Base-by-base conservation (phyloP, 257 asterid genomes). In the Anisodus acutangulus region DNA sequence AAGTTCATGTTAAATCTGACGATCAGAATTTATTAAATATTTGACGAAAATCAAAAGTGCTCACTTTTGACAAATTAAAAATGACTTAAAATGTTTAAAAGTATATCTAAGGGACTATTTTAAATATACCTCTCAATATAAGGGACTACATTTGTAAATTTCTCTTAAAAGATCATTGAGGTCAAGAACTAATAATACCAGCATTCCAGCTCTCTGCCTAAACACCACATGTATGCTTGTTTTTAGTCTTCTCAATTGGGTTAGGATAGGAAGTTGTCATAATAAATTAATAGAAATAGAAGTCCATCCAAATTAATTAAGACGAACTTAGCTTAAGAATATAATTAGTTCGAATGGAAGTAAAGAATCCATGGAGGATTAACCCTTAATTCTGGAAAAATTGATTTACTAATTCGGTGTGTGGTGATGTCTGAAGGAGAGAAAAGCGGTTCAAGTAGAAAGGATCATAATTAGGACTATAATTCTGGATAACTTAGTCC, bases 401-500 rank as follows among this genome's bases (percentile, higher is more conserved):
- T 3, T 41, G 9, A 49, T 63, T 63, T 26, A 26, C 71, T 26
- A 64, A 26, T 64, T 64, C n/a, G 45, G 45, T 64, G 51, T 3
- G 22, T 37, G 45, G 51, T 68, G 76, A 41, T 41, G 58, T 64
- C 79, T 31, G 35, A 31, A 31, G 1, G 35, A 31, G 35, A 31
- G 35, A 31, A 31, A 31, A 31, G 35, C 35, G 2, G 22, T 7
- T 4, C 4, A 55, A 68, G 51, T 19, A 41, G 59, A 47, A 72
- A 72, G 39, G 59, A 47, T 72, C n/a, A 72, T 47, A 11, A 74
- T 74, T 45, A 71, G 80, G 8, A 72, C 35, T 31, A 31, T 31
- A 31, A 31, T 31, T 31, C 35, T 1, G 35, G 2, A 31, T 31
- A 31, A 31, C 35, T 31, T 31, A 31, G 35, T 31, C 35, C 35